Evolutionary conservation across 2,329 filamentous ascomycete genomes (phyloP).

Genomic region (Alternaria burnsii): DNA sequence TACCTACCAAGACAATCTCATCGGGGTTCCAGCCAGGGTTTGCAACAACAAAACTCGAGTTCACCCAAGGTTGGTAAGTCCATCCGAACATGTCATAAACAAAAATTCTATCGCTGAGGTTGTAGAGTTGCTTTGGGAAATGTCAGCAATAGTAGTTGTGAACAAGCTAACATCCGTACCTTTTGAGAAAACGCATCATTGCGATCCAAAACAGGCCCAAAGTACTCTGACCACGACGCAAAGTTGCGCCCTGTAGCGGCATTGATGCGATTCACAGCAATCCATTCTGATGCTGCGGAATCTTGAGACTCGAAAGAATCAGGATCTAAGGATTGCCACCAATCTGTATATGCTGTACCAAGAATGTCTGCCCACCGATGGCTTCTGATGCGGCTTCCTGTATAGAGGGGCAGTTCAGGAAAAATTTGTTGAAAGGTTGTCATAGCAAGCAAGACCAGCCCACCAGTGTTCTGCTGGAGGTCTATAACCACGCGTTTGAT

Average conservation of each 20-base stretch:
- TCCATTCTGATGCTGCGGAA: conserved; percentile 26
- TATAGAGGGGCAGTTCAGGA: conserved; percentile 52
- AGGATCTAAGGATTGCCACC: conserved; percentile 7
- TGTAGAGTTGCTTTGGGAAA: conserved; percentile 8
- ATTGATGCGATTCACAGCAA: conserved; percentile 25
- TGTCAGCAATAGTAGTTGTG: no score
- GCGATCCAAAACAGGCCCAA: conserved; percentile 28
- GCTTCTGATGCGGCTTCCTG: conserved; percentile 55
- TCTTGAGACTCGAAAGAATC: conserved; percentile 8
- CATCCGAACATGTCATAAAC: background rate
- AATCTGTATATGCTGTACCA: conserved; percentile 21
- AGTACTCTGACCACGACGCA: conserved; percentile 53
- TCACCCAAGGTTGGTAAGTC: no score
- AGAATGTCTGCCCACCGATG: conserved; percentile 39
- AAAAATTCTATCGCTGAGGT: background rate
- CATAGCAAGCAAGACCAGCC: conserved; percentile 46
- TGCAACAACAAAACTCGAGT: no score
- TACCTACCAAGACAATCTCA: background rate
- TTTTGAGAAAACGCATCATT: conserved; percentile 46
- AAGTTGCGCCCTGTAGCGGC: conserved; percentile 44
- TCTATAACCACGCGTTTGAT: conserved; percentile 69
- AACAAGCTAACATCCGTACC: no score
- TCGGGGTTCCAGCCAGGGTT: background rate
- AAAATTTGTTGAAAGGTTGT: conserved; percentile 60
- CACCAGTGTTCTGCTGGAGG: conserved; percentile 66